Evolutionary conservation across 2,329 filamentous ascomycete species (phyloP).

Genomic region (Diplodia seriata): DNA sequence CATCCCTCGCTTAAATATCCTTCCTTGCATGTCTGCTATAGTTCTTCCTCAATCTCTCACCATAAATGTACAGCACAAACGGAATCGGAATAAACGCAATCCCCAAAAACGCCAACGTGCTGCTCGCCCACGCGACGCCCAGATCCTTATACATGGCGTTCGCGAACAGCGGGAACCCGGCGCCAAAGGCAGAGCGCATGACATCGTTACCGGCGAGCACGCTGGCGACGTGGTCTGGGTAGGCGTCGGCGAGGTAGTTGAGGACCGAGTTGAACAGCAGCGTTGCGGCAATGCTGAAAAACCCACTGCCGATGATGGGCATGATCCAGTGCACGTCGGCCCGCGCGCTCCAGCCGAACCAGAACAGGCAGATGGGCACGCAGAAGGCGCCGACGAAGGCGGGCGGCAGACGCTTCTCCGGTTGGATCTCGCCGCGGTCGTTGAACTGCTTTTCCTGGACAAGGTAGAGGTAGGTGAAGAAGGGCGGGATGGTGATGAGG

Average conservation of each 20-base stretch:
- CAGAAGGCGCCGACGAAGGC: slow-evolving; percentile 49
- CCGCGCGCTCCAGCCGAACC: slow-evolving; percentile 50
- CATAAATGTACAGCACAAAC: slow-evolving; percentile 53
- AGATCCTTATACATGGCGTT: slow-evolving; percentile 49
- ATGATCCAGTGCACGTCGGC: slow-evolving; percentile 49
- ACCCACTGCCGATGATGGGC: slow-evolving; percentile 49
- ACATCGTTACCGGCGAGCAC: slow-evolving; percentile 56
- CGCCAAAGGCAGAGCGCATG: slow-evolving; percentile 51
- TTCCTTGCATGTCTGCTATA: slow-evolving; percentile 51
- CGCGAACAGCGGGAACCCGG: slow-evolving; percentile 52
- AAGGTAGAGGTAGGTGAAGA: slow-evolving; percentile 47
- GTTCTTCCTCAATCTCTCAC: slow-evolving; percentile 48
- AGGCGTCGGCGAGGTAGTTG: slow-evolving; percentile 53
- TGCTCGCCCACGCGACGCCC: slow-evolving; percentile 53
- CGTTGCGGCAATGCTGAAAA: slow-evolving; percentile 48
- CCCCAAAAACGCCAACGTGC: slow-evolving; percentile 50
- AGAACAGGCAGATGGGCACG: slow-evolving; percentile 53
- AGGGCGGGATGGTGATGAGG: slow-evolving; percentile 43
- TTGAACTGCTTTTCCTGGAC: slow-evolving; percentile 45
- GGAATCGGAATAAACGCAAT: slow-evolving; percentile 56
- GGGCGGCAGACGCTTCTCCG: slow-evolving; percentile 50
- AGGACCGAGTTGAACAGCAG: slow-evolving; percentile 58
- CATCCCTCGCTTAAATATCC: slow-evolving; percentile 43
- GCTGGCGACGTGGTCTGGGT: slow-evolving; percentile 51
- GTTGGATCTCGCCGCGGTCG: slow-evolving; percentile 47